A percentile compares a stretch with the other conserved stretches of the same genome.
These are phyloP conservation scores for Tetradesmus obliquus DNA, from an alignment of 139 green algal genomes.

Conservation along the genomic window DNA sequence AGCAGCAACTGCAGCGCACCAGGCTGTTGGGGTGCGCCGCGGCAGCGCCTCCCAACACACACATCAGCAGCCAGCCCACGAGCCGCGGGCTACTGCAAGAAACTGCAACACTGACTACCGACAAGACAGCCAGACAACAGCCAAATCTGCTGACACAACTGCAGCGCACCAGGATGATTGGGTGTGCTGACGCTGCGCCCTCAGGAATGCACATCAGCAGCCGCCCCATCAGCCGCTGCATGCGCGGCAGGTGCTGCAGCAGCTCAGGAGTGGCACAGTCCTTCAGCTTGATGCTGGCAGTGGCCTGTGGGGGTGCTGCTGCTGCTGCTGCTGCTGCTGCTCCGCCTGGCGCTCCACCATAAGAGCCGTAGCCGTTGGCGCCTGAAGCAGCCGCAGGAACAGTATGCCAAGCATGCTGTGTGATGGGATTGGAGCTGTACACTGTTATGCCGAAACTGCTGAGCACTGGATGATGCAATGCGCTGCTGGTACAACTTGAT, in stretches of 20 bases:
- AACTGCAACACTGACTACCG: neutral
- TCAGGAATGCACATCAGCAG: constrained; percentile 88
- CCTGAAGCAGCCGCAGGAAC: constrained; percentile 8
- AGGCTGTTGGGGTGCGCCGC: constrained; percentile 31
- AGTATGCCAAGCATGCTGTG: neutral
- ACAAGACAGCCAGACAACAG: too few species aligned
- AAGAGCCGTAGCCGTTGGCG: constrained; percentile 20
- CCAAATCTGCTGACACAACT: neutral
- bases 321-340: constrained; percentile 3
- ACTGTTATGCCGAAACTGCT: neutral
- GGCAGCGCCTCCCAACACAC: constrained; percentile 82
- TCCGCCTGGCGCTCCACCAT: constrained; percentile 10
- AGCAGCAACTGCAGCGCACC: neutral
- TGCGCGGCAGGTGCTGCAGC: constrained; percentile 82
- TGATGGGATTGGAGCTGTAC: neutral
- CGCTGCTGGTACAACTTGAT: neutral
- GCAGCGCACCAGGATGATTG: constrained; percentile 35
- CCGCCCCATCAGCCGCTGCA: constrained; percentile 85
- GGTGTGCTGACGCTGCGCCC: constrained; percentile 62
- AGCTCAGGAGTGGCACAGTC: constrained; percentile 66
- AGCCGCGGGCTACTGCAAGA: constrained; percentile 52
- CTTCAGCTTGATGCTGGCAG: constrained; percentile 57
- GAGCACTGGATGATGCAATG: neutral
- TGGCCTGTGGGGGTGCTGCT: neutral
- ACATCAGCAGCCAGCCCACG: constrained; percentile 83